phyloP scores from a whole-genome alignment of 2,329 filamentous ascomycete species.

The Alternaria arborescens region DNA sequence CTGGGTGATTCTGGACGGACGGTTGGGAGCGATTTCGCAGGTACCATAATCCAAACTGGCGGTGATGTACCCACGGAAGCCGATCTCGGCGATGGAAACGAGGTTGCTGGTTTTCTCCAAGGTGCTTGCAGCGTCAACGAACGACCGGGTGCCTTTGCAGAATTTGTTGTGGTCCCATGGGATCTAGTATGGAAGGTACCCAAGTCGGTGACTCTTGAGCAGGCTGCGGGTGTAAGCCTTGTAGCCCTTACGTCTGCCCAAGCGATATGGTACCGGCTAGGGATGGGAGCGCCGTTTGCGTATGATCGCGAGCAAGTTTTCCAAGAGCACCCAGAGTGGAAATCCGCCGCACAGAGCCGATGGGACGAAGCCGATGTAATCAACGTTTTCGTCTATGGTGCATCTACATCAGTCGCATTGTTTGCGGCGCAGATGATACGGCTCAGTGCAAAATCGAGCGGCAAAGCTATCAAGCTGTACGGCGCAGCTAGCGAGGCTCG shows the following conservation, averaged over 20 bases:
- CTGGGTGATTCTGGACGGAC: constrained; percentile 45
- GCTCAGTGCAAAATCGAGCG: constrained; percentile 12
- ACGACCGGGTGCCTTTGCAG: constrained; percentile 57
- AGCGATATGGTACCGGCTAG: constrained; percentile 51
- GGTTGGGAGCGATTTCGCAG: constrained; percentile 35
- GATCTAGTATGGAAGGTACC: constrained; percentile 55
- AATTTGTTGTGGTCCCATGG: constrained; percentile 48
- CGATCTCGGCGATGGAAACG: constrained; percentile 34
- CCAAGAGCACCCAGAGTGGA: constrained; percentile 24
- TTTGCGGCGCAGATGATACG: constrained; percentile 46
- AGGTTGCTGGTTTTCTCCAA: constrained; percentile 56
- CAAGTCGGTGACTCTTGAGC: constrained; percentile 40
- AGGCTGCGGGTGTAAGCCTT: constrained; percentile 53
- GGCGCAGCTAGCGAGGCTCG: constrained; percentile 8
- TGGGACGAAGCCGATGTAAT: neutral
- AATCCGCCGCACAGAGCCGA: neutral
- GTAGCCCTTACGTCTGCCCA: constrained; percentile 58
- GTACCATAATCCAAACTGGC: constrained; percentile 24
- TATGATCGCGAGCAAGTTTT: constrained; percentile 21
- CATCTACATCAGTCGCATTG: constrained; percentile 47
- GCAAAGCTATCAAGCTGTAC: neutral
- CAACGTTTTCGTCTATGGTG: constrained; percentile 45
- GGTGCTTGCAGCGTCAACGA: constrained; percentile 55
- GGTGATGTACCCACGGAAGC: constrained; percentile 16
- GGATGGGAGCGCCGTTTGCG: constrained; percentile 47